Evolutionary conservation across 352 stramenopile species (phyloP).

Genomic region (Phytopythium boreale): DNA sequence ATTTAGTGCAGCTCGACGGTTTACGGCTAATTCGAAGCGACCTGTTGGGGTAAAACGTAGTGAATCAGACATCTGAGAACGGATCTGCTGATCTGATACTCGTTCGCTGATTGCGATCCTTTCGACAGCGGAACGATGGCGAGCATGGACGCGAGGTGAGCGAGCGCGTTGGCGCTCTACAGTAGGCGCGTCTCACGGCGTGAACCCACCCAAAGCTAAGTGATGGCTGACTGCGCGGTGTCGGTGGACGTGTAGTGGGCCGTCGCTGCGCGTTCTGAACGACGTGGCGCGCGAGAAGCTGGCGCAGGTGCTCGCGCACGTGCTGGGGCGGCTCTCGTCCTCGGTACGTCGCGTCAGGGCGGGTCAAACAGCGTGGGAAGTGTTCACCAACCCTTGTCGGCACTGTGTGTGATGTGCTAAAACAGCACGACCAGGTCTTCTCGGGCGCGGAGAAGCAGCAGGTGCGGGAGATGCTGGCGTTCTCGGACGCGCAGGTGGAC

Average conservation of each 20-base stretch:
- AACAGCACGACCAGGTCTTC: conserved; percentile 32
- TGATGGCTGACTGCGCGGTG: background rate
- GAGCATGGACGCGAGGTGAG: background rate
- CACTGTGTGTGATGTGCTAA: no score
- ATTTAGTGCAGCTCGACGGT: no score
- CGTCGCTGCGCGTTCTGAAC: conserved; percentile 31
- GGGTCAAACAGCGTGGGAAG: background rate
- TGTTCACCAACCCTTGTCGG: background rate
- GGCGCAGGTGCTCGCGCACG: conserved; percentile 43
- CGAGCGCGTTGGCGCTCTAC: background rate
- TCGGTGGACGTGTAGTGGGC: background rate
- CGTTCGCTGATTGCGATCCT: no score
- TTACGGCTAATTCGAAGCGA: no score
- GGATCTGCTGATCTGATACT: no score
- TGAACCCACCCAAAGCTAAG: no score
- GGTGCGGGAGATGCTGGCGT: conserved; percentile 36
- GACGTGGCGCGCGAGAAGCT: conserved; percentile 43
- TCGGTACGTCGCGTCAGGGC: conserved; percentile 17
- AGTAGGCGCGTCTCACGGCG: no score
- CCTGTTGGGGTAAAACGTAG: no score
- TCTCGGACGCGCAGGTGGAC: conserved; percentile 42
- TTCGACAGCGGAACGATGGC: no score
- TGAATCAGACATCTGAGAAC: no score
- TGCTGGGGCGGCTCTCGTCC: conserved; percentile 48
- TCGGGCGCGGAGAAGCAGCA: conserved; percentile 41